Evolutionary conservation across 2,329 filamentous ascomycete genomes (phyloP).

Genomic region (Alternaria metachromatica): DNA sequence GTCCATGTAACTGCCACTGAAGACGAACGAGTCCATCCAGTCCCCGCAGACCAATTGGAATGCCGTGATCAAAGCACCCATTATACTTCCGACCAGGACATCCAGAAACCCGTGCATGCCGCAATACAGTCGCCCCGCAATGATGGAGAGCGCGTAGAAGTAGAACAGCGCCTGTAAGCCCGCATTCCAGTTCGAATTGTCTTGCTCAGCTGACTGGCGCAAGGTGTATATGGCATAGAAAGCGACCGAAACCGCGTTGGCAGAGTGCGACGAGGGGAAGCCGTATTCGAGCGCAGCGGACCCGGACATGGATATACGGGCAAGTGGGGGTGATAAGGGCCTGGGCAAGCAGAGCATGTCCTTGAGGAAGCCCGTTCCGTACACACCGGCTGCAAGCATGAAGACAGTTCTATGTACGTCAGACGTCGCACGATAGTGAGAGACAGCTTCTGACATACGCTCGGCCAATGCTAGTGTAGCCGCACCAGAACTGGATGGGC

Average conservation of each 20-base stretch:
- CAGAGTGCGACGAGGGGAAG: constrained; percentile 95
- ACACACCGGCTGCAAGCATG: constrained; percentile 72
- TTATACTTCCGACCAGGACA: constrained; percentile 77
- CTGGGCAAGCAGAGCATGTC: constrained; percentile 92
- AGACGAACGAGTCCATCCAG: constrained; percentile 73
- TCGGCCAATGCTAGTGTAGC: constrained; percentile 82
- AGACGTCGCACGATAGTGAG: constrained; percentile 15
- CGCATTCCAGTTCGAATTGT: constrained; percentile 65
- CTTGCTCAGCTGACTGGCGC: constrained; percentile 67
- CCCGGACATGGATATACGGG: constrained; percentile 96
- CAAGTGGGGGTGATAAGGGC: constrained; percentile 87
- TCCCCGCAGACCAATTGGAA: constrained; percentile 63
- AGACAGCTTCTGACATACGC: constrained; percentile 66
- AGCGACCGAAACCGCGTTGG: constrained; percentile 93
- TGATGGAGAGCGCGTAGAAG: constrained; percentile 86
- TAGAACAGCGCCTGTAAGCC: constrained; percentile 74
- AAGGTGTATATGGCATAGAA: constrained; percentile 80
- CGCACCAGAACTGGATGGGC: constrained; percentile 96
- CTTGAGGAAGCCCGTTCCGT: constrained; percentile 85
- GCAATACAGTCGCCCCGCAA: constrained; percentile 91
- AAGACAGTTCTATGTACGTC: constrained; percentile 50
- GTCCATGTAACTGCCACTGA: constrained; percentile 60
- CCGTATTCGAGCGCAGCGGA: constrained; percentile 95
- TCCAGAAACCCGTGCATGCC: constrained; percentile 99
- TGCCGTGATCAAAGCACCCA: constrained; percentile 71